Evolutionary conservation across 306 rosid species (phyloP).

Genomic region (Prunus padus): DNA sequence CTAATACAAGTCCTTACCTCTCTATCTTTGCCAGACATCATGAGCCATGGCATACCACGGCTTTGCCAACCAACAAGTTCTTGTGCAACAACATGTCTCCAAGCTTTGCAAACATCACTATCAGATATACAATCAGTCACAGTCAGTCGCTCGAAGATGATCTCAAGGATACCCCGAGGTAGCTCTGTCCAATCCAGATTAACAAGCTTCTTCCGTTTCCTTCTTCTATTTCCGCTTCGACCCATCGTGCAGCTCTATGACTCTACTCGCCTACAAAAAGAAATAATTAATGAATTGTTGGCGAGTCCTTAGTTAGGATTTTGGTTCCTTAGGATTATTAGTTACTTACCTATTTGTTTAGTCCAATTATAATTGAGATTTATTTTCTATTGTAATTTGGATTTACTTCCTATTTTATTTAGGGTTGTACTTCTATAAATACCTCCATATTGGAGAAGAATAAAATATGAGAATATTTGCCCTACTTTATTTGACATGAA

Average conservation of each 20-base stretch:
- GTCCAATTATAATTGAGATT: no score
- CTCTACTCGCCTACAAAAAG: constrained; percentile 16
- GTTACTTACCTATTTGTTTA: no score
- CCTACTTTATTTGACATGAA: no score
- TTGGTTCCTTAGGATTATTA: no score
- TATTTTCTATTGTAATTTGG: no score
- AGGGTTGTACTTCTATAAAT: no score
- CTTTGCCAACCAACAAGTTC: constrained; percentile 46
- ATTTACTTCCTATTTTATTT: no score
- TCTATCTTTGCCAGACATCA: constrained; percentile 48
- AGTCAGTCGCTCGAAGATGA: constrained; percentile 37
- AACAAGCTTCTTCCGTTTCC: constrained; percentile 17
- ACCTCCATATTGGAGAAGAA: no score
- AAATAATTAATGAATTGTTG: background rate
- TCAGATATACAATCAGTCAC: constrained; percentile 47
- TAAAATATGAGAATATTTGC: no score
- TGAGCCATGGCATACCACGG: constrained; percentile 57
- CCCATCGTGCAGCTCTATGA: constrained; percentile 32
- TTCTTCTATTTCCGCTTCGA: constrained; percentile 29
- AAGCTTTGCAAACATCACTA: constrained; percentile 50
- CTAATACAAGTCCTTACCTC: constrained; percentile 48
- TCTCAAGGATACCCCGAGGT: constrained; percentile 33
- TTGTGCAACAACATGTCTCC: constrained; percentile 47
- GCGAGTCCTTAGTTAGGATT: no score
- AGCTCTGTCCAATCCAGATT: constrained; percentile 50